phyloP scores from a whole-genome alignment of 2,329 filamentous ascomycete genomes.

The Calonectria pauciramosa region DNA sequence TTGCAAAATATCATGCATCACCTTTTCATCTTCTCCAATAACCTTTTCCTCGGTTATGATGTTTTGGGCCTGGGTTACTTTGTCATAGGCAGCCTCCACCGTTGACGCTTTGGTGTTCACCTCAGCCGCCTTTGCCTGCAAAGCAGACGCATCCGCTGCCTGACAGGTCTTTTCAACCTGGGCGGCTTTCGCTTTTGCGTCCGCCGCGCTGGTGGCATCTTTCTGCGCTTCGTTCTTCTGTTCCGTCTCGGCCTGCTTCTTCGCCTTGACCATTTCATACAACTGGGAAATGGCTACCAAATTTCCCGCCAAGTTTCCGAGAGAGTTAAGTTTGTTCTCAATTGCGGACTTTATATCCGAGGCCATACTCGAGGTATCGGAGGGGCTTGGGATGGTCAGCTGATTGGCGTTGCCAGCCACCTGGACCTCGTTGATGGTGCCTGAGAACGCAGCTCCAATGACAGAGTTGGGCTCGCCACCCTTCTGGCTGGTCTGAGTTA shows the following conservation, averaged over 20 bases:
- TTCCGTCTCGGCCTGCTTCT: not conserved
- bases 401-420: constrained; percentile 8
- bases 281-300: not conserved
- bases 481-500: constrained; percentile 5
- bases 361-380: not conserved
- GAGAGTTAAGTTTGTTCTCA: not conserved
- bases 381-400: not conserved
- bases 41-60: too few species aligned
- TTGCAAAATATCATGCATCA: too few species aligned
- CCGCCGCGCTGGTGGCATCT: not conserved
- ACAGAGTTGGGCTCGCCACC: not conserved
- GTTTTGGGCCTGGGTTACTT: too few species aligned
- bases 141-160: not conserved
- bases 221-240: not conserved
- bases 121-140: too few species aligned
- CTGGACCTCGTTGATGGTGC: not conserved
- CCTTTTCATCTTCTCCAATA: too few species aligned
- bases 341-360: not conserved
- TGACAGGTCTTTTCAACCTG: not conserved
- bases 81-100: too few species aligned
- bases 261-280: not conserved
- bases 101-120: too few species aligned
- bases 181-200: not conserved
- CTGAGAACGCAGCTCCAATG: constrained; percentile 6
- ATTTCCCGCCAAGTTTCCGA: not conserved